Evolutionary conservation across 208 protist species (phyloP).

Genomic region (Leishmania turanica): DNA sequence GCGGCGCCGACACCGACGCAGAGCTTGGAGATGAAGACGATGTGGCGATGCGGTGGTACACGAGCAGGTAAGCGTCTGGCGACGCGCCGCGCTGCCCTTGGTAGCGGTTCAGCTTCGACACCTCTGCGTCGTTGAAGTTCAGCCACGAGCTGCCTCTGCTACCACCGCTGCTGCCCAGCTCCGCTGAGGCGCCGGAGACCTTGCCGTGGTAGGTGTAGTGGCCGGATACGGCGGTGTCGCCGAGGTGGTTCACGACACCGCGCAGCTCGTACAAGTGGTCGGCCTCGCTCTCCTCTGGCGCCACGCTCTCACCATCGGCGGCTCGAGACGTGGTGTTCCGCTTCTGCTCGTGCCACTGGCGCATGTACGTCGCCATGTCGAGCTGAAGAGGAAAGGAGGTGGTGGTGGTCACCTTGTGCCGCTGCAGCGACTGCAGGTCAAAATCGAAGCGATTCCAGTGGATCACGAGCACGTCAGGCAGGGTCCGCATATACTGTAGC

Average conservation of each 20-base stretch:
- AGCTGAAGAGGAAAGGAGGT: constrained; percentile 58
- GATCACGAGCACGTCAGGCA: constrained; percentile 76
- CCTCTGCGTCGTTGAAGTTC: constrained; percentile 74
- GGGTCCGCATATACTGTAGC: constrained; percentile 66
- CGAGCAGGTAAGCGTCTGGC: constrained; percentile 71
- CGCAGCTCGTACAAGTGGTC: constrained; percentile 54
- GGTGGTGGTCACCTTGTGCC: constrained; percentile 61
- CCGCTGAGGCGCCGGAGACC: constrained; percentile 19
- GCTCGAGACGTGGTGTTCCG: background rate
- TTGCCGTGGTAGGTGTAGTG: constrained; percentile 87
- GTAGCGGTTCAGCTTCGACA: constrained; percentile 49
- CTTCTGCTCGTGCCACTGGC: constrained; percentile 56
- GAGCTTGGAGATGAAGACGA: constrained; percentile 29
- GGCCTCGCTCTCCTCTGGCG: background rate
- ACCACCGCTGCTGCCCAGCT: background rate
- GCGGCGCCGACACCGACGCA: background rate
- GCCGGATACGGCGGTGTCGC: constrained; percentile 61
- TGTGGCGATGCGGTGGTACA: constrained; percentile 52
- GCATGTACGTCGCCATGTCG: constrained; percentile 59
- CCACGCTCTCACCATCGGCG: constrained; percentile 3
- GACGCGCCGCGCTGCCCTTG: constrained; percentile 43
- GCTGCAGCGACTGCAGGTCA: constrained; percentile 61
- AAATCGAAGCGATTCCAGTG: constrained; percentile 86
- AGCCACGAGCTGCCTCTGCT: constrained; percentile 39
- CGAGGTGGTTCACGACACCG: constrained; percentile 78